Evolutionary conservation across 1,139 yeast species (phyloP), one percentile per base, ranked within the genome.

Genomic region (Eremothecium cymbalariae): DNA sequence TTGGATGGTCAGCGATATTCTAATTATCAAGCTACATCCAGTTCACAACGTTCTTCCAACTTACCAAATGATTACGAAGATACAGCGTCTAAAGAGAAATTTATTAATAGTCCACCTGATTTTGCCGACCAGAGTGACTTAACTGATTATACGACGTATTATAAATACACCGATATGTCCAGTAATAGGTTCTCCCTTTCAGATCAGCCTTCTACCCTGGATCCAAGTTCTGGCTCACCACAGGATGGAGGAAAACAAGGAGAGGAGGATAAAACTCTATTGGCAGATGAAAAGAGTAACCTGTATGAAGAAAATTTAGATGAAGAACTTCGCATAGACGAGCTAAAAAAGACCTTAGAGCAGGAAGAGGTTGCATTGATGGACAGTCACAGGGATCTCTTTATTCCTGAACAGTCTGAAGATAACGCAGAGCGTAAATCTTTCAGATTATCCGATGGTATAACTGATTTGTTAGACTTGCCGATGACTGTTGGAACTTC

Each of bases 131-230:
- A n/a, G n/a, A n/a, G n/a, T n/a, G n/a, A n/a, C n/a, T n/a, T n/a
- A n/a, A 21, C 24, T 21, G 24, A 21, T 11, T 11, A 21, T 21
- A 21, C 13, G n/a, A 13, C 24, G n/a, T 21, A 21, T 21, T 21
- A 21, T 13, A 21, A 13, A 5, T 21, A 11, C 12, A 11, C 24
- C 12, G 24, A 21, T 11, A 21, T 21, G 24, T 4, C 24, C 12
- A 13, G 24, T 21, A 11, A 21, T 4, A 21, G 12, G 24, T 11
- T 11, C n/a, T 11, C 24, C 3, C 24, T 11, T 11, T 11, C 24
- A 21, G 24, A 21, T n/a, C n/a, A n/a, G 12, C 12, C 24, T 21
- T 4, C 24, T 21, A 21, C 24, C 6, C 12, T 21, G 24, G 24
- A 21, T 21, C 24, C 24, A 11, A 13, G 24, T 21, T 21, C 24